These are phyloP conservation scores for Coemansia sp. DNA, from an alignment of 192 early-diverging fungal species.

Conservation along the genomic window DNA sequence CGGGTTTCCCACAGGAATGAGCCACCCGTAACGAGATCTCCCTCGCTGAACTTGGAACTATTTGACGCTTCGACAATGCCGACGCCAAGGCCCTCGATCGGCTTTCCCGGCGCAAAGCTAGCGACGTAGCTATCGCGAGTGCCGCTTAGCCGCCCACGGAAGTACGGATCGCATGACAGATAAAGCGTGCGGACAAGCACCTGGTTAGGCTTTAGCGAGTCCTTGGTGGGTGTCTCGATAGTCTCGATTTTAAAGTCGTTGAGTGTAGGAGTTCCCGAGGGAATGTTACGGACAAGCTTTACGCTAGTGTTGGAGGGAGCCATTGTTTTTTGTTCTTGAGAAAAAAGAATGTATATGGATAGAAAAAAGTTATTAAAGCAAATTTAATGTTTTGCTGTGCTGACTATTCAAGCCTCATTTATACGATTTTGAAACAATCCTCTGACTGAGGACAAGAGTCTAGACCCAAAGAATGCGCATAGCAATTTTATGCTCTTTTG, in stretches of 20 bases:
- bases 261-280: conserved; percentile 20
- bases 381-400: no score
- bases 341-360: conserved; percentile 1
- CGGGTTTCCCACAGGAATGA: conserved; percentile 60
- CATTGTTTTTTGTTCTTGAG: conserved; percentile 1
- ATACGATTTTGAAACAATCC: no score
- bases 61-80: conserved; percentile 64
- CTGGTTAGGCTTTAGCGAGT: conserved; percentile 8
- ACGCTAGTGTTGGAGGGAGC: conserved; percentile 15
- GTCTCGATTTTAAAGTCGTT: conserved; percentile 26
- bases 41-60: conserved; percentile 57
- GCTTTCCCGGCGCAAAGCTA: conserved; percentile 30
- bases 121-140: conserved; percentile 13
- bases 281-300: conserved; percentile 14
- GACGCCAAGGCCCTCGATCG: conserved; percentile 62
- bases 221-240: conserved; percentile 7
- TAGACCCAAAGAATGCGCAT: no score
- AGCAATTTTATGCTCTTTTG: no score
- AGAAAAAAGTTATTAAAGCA: not conserved
- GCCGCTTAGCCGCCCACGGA: conserved; percentile 10
- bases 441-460: no score
- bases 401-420: no score
- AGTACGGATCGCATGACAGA: conserved; percentile 14
- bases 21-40: conserved; percentile 62
- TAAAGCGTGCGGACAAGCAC: conserved; percentile 12